A percentile compares a stretch with the other conserved stretches of the same genome.
These are phyloP conservation scores for Sequoiadendron giganteum DNA, from an alignment of 75 land plant species.

Conservation along the genomic window DNA sequence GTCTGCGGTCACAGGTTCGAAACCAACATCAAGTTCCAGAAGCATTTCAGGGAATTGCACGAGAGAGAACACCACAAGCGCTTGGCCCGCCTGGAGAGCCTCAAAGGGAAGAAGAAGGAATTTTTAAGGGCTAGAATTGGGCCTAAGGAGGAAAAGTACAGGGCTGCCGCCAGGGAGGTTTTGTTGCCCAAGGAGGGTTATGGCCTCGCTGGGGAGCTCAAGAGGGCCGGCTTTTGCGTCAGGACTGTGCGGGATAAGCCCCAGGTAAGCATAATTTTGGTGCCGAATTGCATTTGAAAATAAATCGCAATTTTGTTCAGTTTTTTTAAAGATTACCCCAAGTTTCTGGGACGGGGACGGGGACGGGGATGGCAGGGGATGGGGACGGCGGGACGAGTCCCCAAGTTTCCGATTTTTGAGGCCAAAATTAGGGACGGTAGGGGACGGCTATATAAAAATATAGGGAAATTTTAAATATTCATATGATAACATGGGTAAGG, in stretches of 20 bases:
- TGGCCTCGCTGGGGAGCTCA: slow-evolving; percentile 61
- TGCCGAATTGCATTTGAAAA: slow-evolving; percentile 21
- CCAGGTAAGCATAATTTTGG: slow-evolving; percentile 49
- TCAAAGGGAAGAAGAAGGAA: slow-evolving; percentile 51
- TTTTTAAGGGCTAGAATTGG: slow-evolving; percentile 42
- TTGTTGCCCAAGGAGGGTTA: slow-evolving; percentile 57
- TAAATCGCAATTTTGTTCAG: background rate
- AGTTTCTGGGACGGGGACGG: no score
- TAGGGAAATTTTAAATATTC: no score
- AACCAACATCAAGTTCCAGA: slow-evolving; percentile 44
- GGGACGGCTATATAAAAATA: no score
- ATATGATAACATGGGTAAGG: no score
- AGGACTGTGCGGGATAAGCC: slow-evolving; percentile 54
- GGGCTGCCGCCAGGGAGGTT: slow-evolving; percentile 49
- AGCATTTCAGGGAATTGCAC: slow-evolving; percentile 77
- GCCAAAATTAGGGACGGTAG: no score
- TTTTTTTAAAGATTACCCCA: background rate
- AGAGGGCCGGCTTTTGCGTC: slow-evolving; percentile 71
- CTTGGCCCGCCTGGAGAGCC: slow-evolving; percentile 51
- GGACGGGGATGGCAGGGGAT: no score
- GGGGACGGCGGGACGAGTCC: no score
- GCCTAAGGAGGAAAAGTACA: slow-evolving; percentile 70
- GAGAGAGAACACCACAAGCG: slow-evolving; percentile 82
- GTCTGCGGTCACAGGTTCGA: slow-evolving; percentile 81
- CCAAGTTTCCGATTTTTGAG: no score